phyloP scores from a whole-genome alignment of 306 rosid genomes.

The Rubus parviflorus region DNA sequence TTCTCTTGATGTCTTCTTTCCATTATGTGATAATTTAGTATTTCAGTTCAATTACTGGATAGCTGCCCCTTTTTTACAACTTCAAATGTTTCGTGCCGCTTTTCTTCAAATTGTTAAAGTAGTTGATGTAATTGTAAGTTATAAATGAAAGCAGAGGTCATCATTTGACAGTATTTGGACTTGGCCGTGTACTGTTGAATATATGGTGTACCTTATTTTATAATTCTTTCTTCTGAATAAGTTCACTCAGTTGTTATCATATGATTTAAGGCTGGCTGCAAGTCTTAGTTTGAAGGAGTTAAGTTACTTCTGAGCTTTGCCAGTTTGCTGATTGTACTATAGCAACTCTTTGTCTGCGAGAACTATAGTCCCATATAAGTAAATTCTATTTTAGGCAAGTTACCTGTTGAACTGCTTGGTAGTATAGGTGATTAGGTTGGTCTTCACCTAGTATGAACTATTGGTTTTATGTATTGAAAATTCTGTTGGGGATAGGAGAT shows the following conservation, averaged over 20 bases:
- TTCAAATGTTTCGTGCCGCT: not conserved
- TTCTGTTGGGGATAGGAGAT: not conserved
- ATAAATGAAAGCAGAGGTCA: not conserved
- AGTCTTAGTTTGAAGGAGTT: constrained; percentile 30
- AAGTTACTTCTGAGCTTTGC: constrained; percentile 35
- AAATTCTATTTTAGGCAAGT: not conserved
- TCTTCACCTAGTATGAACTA: not conserved
- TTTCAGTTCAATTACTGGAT: constrained; percentile 1
- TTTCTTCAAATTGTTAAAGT: not conserved
- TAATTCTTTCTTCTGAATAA: not conserved
- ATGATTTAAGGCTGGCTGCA: constrained; percentile 12
- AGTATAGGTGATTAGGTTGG: not conserved
- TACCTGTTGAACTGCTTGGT: not conserved
- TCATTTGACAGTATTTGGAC: not conserved
- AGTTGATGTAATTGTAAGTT: not conserved
- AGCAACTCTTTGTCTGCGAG: not conserved
- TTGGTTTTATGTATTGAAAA: not conserved
- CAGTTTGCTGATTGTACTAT: constrained; percentile 20
- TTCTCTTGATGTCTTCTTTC: not conserved
- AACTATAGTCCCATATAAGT: not conserved
- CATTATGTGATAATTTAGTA: not conserved
- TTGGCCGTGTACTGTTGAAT: not conserved
- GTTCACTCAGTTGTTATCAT: not conserved
- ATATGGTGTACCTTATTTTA: not conserved
- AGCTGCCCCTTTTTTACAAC: not conserved